Evolutionary conservation across 1,139 yeast genomes (phyloP), one percentile per base, ranked within the genome.

Genomic region (Scheffersomyces stambukii): DNA sequence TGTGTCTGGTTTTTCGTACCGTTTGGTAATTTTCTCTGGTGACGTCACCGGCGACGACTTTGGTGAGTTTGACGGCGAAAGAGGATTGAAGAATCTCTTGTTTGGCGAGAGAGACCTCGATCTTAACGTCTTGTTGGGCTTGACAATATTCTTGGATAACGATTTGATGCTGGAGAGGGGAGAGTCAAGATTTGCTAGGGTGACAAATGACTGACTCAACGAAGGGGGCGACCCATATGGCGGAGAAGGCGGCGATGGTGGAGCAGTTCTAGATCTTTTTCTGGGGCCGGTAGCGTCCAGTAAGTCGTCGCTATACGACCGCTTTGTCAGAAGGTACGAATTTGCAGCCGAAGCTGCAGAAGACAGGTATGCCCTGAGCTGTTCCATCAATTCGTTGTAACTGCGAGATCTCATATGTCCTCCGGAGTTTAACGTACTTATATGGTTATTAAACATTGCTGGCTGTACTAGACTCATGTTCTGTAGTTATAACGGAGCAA

Each of bases 211-310:
- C n/a, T n/a, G n/a, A n/a, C n/a, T n/a, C n/a, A n/a, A n/a, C n/a
- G n/a, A n/a, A n/a, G n/a, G n/a, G n/a, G n/a, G 10, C 5, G 30
- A 26, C 23, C 41, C 41, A 21, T 36, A 49, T n/a, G 69, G 65
- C 3, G 66, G 69, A 13, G 68, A 64, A 7, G 76, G 65, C 3
- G 66, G 69, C 12, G 68, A 64, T 6, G 76, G 71, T 17, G 77
- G 77, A 4, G 77, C 77, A 4, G 77, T 70, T 45, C 69, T 55
- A 8, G 73, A 60, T 29, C 75, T 52, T 41, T 72, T 42, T 21
- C 22, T 69, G 24, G 38, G 40, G 15, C 30, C 28, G 11, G 27
- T 21, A 5, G 13, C 12, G 7, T 19, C n/a, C 13, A 21, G 15
- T 6, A 31, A 25, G 21, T 40, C 39, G 30, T 53, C 60, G 29